Conservation (phyloP, 2,329 filamentous ascomycete species). For the Aaosphaeria pasadenensis region DNA sequence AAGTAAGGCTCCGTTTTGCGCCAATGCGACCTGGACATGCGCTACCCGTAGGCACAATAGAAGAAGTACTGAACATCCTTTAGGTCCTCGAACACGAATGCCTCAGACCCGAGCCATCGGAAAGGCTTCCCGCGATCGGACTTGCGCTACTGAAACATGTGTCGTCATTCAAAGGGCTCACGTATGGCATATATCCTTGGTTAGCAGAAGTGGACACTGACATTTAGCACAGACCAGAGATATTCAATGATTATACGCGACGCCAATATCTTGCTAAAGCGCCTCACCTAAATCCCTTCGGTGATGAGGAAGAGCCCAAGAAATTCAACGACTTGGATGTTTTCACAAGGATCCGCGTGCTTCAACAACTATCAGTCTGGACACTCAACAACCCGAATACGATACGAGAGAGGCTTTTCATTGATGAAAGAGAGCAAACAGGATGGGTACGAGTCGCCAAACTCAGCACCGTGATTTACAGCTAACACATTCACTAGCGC, state of each 20-base stretch:
- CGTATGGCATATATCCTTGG: conserved; percentile 51
- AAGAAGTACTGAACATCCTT: conserved; percentile 23
- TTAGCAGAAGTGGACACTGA: conserved; percentile 9
- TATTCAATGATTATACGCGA: conserved; percentile 90
- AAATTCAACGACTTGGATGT: conserved; percentile 81
- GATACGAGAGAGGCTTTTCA: conserved; percentile 80
- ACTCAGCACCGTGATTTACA: too few species aligned
- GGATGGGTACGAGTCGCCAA: conserved; percentile 66
- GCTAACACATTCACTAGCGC: conserved; percentile 35
- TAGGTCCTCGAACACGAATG: conserved; percentile 90
- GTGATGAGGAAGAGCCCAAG: conserved; percentile 66
- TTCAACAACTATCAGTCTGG: conserved; percentile 89
- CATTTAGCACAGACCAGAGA: conserved; percentile 61
- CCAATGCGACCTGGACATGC: conserved; percentile 12
- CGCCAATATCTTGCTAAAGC: conserved; percentile 84
- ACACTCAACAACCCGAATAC: conserved; percentile 83
- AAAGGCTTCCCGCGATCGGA: conserved; percentile 75
- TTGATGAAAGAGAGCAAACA: conserved; percentile 77
- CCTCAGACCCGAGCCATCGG: conserved; percentile 70
- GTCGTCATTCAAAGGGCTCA: conserved; percentile 88
- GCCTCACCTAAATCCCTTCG: conserved; percentile 79
- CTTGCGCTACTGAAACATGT: conserved; percentile 87
- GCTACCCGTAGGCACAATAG: conserved; percentile 4
- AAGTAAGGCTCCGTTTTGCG: conserved; percentile 56
- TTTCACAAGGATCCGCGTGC: conserved; percentile 74